A percentile compares a stretch with the other conserved stretches of the same genome.
Evolutionary conservation across 2,329 filamentous ascomycete genomes (phyloP).

Genomic region (Tothia fuscella): DNA sequence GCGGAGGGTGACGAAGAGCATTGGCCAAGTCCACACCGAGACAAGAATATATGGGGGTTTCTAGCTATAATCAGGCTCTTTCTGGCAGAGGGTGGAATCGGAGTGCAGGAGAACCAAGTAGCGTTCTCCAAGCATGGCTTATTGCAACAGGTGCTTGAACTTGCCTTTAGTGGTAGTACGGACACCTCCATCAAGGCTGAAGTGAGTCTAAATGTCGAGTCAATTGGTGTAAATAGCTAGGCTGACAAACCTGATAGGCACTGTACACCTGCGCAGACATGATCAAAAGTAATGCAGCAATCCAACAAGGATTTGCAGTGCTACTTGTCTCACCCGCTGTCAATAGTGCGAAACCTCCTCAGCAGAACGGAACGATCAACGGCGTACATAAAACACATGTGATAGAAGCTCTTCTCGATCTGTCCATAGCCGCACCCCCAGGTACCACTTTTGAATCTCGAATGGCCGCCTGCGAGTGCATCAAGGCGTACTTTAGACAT

Average conservation of each 20-base stretch:
- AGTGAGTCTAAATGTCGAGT: constrained; percentile 33
- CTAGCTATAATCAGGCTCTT: constrained; percentile 80
- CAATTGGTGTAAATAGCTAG: background rate
- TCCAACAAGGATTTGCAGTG: constrained; percentile 86
- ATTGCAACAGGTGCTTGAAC: constrained; percentile 64
- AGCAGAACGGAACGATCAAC: constrained; percentile 34
- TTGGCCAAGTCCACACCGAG: constrained; percentile 67
- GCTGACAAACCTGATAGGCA: constrained; percentile 40
- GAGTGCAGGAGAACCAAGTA: constrained; percentile 70
- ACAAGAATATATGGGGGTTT: constrained; percentile 85
- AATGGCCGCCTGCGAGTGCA: constrained; percentile 74
- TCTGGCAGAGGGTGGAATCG: constrained; percentile 64
- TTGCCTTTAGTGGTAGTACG: constrained; percentile 65
- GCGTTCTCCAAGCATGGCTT: constrained; percentile 78
- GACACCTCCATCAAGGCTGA: constrained; percentile 72
- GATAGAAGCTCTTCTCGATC: constrained; percentile 81
- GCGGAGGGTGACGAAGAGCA: constrained; percentile 44
- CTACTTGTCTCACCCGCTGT: constrained; percentile 60
- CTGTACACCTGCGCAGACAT: constrained; percentile 77
- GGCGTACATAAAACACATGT: constrained; percentile 63
- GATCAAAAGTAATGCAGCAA: constrained; percentile 63
- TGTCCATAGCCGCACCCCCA: constrained; percentile 54
- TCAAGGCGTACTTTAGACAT: constrained; percentile 82
- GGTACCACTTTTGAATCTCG: constrained; percentile 65
- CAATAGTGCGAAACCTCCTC: constrained; percentile 22